Conservation (phyloP, 768 basidiomycete genomes). For the Agaricus subrufescens region DNA sequence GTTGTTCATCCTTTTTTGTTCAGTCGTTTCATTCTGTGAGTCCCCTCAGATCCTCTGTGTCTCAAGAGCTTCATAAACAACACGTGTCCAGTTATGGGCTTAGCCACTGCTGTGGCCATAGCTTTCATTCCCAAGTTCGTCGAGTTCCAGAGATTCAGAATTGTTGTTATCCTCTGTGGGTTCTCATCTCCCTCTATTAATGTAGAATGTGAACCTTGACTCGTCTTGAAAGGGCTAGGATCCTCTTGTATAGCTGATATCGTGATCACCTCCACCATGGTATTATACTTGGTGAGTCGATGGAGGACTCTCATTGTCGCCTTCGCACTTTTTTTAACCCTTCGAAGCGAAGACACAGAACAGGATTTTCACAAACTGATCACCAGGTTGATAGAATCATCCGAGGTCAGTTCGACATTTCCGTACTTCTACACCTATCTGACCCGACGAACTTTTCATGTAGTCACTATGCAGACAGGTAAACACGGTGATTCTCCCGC, state of each 20-base stretch:
- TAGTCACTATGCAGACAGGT: conserved; percentile 21
- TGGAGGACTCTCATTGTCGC: not conserved
- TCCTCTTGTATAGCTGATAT: conserved; percentile 13
- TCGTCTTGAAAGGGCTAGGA: conserved; percentile 5
- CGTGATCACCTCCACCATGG: conserved; percentile 14
- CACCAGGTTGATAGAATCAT: conserved; percentile 20
- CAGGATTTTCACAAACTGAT: conserved; percentile 18
- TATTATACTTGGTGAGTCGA: conserved; percentile 11
- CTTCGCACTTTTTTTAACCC: not conserved
- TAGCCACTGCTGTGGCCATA: conserved; percentile 11
- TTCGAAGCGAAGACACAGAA: conserved; percentile 15
- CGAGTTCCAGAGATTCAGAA: conserved; percentile 15
- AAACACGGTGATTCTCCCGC: not conserved
- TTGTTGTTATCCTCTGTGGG: conserved; percentile 10
- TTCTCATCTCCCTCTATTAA: not conserved
- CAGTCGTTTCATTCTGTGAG: conserved; percentile 11
- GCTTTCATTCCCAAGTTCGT: conserved; percentile 11
- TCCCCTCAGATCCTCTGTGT: not conserved
- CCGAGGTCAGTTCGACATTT: conserved; percentile 12
- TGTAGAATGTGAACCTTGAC: not conserved
- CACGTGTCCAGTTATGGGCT: conserved; percentile 8
- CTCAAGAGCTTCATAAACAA: not conserved
- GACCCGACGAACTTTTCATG: not conserved
- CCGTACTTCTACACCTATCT: not conserved
- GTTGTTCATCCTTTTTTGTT: conserved; percentile 2